Evolutionary conservation across 2,329 filamentous ascomycete species (phyloP), one percentile per base, ranked within the genome.

Genomic region (Gliomastix tumulicola): DNA sequence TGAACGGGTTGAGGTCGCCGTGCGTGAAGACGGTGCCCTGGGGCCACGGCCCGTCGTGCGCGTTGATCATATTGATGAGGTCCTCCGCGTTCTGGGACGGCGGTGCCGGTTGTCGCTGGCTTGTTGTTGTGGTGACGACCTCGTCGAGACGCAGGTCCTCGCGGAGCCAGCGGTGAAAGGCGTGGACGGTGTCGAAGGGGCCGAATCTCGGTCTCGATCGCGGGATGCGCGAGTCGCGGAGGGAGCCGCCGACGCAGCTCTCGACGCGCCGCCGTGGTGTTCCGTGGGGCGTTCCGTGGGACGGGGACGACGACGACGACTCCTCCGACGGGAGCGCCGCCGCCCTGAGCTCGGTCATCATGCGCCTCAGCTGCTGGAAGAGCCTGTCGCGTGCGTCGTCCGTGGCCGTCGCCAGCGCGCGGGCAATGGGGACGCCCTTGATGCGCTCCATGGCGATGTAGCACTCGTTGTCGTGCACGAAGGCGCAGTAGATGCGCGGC

Each of bases 401-500:
- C 0, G 46, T 23, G 15, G 45, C 48, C 10, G 22, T 6, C 8
- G 2, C 5, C 46, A 48, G 51, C 10, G 38, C 35, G 13, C 15
- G 9, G 7, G 22, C 30, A 18, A 40, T 37, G 32, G 40, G 39
- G 9, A 43, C 16, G 3, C 62, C 59, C 4, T 49, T 34, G 20
- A 65, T 55, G 30, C 53, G 37, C 21, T 57, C 48, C 63, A 69
- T 71, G 3, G 68, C 47, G 37, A 69, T 65, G 41, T 66, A 69
- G 1, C 56, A 46, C 11, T 41, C 37, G 16, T 49, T 15, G 18
- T 54, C 49, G 38, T 57, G 49, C 3, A 46, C 35, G 40, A 68
- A 69, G 11, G 63, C 55, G 41, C 49, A 63, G 41, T 65, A 53
- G 2, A 70, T 52, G 18, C 57, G 54, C 3, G 68, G 66, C 2